Evolutionary conservation across 2,329 filamentous ascomycete species (phyloP).

Genomic region (Hypoxylon sp.): DNA sequence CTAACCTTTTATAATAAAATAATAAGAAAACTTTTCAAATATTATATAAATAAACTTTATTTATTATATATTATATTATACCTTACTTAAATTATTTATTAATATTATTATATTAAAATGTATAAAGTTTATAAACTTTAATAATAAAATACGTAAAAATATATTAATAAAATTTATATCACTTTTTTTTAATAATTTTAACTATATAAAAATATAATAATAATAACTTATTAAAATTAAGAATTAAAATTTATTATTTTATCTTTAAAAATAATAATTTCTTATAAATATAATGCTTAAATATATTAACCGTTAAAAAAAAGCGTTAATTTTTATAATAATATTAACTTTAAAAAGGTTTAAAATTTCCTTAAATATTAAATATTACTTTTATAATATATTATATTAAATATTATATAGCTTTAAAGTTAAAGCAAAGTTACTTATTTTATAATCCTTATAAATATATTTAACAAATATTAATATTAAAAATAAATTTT

Average conservation of each 20-base stretch:
- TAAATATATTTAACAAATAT: background rate
- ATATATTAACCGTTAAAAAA: constrained; percentile 4
- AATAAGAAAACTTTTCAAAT: too few relatives aligned
- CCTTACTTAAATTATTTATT: background rate
- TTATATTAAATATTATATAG: background rate
- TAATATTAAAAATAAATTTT: too few relatives aligned
- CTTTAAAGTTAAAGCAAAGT: background rate
- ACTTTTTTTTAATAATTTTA: background rate
- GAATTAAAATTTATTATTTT: constrained; percentile 2
- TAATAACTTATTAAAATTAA: background rate
- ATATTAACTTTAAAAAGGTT: too few relatives aligned
- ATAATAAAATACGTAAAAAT: constrained; percentile 3
- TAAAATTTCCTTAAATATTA: background rate
- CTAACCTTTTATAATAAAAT: background rate
- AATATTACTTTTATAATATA: background rate
- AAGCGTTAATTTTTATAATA: background rate
- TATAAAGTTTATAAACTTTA: background rate
- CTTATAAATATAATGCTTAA: background rate
- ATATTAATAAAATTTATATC: constrained; percentile 1
- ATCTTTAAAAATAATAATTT: constrained; percentile 1
- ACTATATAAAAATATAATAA: background rate
- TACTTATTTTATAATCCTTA: background rate
- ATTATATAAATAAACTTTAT: too few relatives aligned
- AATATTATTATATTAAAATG: background rate
- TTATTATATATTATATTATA: too few relatives aligned